phyloP scores from a whole-genome alignment of 2,329 filamentous ascomycete species.

The Seiridium cupressi region DNA sequence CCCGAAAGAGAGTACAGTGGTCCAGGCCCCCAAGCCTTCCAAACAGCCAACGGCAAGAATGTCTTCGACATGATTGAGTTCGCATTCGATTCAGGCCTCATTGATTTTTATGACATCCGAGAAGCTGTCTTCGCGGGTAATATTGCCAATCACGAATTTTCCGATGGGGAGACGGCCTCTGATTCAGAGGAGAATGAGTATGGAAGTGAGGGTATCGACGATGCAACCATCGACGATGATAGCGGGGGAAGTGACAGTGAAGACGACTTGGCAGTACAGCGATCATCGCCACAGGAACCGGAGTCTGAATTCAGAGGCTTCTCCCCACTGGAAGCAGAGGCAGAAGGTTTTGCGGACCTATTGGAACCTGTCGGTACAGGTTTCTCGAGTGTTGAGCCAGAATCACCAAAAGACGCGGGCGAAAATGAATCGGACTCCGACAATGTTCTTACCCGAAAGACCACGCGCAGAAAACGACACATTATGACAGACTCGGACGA shows the following conservation, averaged over 20 bases:
- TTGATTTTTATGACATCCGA: slow-evolving; percentile 11
- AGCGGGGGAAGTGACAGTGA: slow-evolving; percentile 10
- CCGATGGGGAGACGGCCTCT: not conserved
- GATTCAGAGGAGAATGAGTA: slow-evolving; percentile 19
- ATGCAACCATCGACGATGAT: slow-evolving; percentile 17
- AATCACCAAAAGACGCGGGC: slow-evolving; percentile 12
- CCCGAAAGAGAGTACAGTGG: not conserved
- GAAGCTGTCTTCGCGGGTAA: not conserved
- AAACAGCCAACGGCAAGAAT: not conserved
- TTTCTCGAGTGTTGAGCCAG: slow-evolving; percentile 18
- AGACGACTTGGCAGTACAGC: slow-evolving; percentile 17
- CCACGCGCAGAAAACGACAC: not conserved
- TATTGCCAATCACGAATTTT: slow-evolving; percentile 8
- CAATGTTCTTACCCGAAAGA: not conserved
- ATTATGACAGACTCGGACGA: slow-evolving; percentile 10
- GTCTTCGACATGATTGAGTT: slow-evolving; percentile 18
- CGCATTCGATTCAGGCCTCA: slow-evolving; percentile 1
- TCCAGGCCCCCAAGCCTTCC: not conserved
- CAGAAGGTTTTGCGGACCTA: slow-evolving; percentile 5
- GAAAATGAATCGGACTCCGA: not conserved
- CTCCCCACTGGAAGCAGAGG: slow-evolving; percentile 19
- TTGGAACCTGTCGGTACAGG: slow-evolving; percentile 7
- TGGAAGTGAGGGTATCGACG: slow-evolving; percentile 22
- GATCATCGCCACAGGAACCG: slow-evolving; percentile 12
- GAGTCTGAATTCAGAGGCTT: slow-evolving; percentile 19